Evolutionary conservation across 495 filamentous ascomycete genomes (phyloP).

Genomic region (Aspergillus hancockii): DNA sequence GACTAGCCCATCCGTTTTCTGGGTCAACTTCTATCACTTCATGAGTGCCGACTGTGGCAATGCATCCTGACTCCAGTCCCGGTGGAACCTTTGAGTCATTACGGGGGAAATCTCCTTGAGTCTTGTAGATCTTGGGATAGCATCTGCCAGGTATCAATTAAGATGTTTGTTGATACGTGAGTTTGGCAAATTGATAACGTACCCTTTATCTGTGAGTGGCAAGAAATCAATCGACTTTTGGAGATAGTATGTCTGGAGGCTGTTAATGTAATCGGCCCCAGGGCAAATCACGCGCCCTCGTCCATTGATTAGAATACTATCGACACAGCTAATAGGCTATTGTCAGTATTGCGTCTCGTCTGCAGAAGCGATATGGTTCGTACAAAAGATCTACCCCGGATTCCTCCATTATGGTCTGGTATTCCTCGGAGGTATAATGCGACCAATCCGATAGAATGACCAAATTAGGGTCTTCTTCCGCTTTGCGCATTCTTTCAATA

Average conservation of each 20-base stretch:
- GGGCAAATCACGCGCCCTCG: slow-evolving; percentile 52
- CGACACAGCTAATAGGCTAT: slow-evolving; percentile 34
- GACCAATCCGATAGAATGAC: slow-evolving; percentile 53
- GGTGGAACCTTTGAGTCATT: slow-evolving; percentile 34
- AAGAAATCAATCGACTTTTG: slow-evolving; percentile 30
- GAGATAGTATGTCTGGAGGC: slow-evolving; percentile 19
- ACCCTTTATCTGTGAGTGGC: slow-evolving; percentile 54
- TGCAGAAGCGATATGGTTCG: neutral
- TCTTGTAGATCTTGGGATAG: slow-evolving; percentile 10
- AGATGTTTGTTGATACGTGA: neutral
- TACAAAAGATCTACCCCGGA: slow-evolving; percentile 43
- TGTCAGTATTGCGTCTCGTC: neutral
- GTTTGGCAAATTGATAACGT: slow-evolving; percentile 14
- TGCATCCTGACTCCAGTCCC: slow-evolving; percentile 40
- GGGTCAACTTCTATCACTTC: slow-evolving; percentile 40
- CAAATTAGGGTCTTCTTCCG: slow-evolving; percentile 37
- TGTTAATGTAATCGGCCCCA: slow-evolving; percentile 37
- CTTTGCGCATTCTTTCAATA: slow-evolving; percentile 39
- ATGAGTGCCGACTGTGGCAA: slow-evolving; percentile 35
- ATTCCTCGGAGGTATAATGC: slow-evolving; percentile 49
- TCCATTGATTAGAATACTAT: slow-evolving; percentile 55
- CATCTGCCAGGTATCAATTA: slow-evolving; percentile 13
- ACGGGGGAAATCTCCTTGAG: slow-evolving; percentile 10
- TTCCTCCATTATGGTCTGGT: slow-evolving; percentile 36
- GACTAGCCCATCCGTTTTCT: slow-evolving; percentile 40